A percentile compares a stretch with the other conserved stretches of the same genome.
Conservation (phyloP, 2,329 filamentous ascomycete species). For the Sclerotinia subarctica region DNA sequence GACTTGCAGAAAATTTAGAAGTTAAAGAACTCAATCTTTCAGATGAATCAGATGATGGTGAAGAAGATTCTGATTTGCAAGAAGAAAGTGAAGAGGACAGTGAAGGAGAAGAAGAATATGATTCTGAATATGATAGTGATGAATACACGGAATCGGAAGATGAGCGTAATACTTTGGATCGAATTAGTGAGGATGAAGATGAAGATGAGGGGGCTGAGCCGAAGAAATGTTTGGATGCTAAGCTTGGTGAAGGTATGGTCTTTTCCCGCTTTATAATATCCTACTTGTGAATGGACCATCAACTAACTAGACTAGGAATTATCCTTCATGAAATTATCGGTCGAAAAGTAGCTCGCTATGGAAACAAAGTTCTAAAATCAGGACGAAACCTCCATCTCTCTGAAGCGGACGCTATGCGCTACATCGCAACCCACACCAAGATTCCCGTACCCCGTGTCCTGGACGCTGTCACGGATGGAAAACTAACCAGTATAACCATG, state of each 20-base stretch:
- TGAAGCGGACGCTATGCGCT: slow-evolving; percentile 44
- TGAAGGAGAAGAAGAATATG: not conserved
- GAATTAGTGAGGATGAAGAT: slow-evolving; percentile 13
- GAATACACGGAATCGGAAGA: slow-evolving; percentile 15
- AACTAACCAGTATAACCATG: slow-evolving; percentile 21
- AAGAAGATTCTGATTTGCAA: slow-evolving; percentile 3
- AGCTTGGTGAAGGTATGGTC: slow-evolving; percentile 8
- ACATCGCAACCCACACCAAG: slow-evolving; percentile 42
- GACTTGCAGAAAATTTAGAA: not conserved
- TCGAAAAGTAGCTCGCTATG: slow-evolving; percentile 22
- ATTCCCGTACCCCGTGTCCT: slow-evolving; percentile 47
- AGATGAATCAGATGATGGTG: not conserved
- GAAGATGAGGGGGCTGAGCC: slow-evolving; percentile 1
- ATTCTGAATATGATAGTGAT: slow-evolving; percentile 10
- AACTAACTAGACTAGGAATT: slow-evolving; percentile 13
- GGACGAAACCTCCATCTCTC: slow-evolving; percentile 33
- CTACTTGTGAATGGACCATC: not conserved
- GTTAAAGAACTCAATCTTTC: not conserved
- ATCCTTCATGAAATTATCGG: slow-evolving; percentile 20
- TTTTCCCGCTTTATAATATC: not conserved
- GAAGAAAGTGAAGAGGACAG: slow-evolving; percentile 3
- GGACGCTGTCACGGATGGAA: slow-evolving; percentile 15
- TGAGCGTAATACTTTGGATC: slow-evolving; percentile 7
- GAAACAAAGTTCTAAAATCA: slow-evolving; percentile 23
- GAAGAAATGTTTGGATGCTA: slow-evolving; percentile 19